Percentiles rank a stretch among this genome's conserved stretches.
phyloP scores from a whole-genome alignment of 2,329 filamentous ascomycete genomes.

The Aspergillus sp. region DNA sequence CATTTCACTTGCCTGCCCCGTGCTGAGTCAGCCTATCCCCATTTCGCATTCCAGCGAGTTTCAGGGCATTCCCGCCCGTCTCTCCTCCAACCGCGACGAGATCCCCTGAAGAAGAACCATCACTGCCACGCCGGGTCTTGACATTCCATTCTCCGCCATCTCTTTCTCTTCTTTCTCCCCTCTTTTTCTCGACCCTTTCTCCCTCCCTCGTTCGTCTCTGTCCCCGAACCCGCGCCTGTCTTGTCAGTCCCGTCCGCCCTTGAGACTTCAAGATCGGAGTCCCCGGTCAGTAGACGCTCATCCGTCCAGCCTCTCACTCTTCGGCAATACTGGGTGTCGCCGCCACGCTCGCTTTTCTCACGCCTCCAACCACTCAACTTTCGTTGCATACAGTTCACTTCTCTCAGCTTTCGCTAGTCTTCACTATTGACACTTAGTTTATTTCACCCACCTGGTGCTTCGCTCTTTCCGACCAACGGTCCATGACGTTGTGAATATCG shows the following conservation, averaged over 20 bases:
- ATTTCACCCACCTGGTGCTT: slow-evolving; percentile 16
- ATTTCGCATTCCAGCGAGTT: slow-evolving; percentile 13
- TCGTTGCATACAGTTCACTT: slow-evolving; percentile 19
- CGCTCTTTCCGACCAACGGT: slow-evolving; percentile 17
- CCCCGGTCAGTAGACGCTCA: slow-evolving; percentile 4
- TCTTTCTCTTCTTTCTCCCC: slow-evolving; percentile 4
- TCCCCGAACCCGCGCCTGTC: neutral
- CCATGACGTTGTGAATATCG: slow-evolving; percentile 25
- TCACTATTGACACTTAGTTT: slow-evolving; percentile 13
- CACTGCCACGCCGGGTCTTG: slow-evolving; percentile 6
- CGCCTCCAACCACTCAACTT: slow-evolving; percentile 15
- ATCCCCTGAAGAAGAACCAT: slow-evolving; percentile 19
- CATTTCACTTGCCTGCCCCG: neutral
- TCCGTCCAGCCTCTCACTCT: slow-evolving; percentile 14
- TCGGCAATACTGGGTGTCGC: slow-evolving; percentile 35
- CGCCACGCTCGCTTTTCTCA: slow-evolving; percentile 31
- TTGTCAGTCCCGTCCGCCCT: neutral
- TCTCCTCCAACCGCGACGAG: slow-evolving; percentile 18
- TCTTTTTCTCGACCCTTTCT: slow-evolving; percentile 10
- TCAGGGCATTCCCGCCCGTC: slow-evolving; percentile 21
- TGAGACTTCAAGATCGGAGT: slow-evolving; percentile 5
- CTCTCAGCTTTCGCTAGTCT: slow-evolving; percentile 13
- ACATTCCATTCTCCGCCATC: slow-evolving; percentile 2
- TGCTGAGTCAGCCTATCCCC: slow-evolving; percentile 21
- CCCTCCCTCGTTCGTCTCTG: slow-evolving; percentile 6